A percentile compares a stretch with the other conserved stretches of the same genome.
These are phyloP conservation scores for Lactarius evosmus DNA, from an alignment of 768 basidiomycete species.

Conservation along the genomic window DNA sequence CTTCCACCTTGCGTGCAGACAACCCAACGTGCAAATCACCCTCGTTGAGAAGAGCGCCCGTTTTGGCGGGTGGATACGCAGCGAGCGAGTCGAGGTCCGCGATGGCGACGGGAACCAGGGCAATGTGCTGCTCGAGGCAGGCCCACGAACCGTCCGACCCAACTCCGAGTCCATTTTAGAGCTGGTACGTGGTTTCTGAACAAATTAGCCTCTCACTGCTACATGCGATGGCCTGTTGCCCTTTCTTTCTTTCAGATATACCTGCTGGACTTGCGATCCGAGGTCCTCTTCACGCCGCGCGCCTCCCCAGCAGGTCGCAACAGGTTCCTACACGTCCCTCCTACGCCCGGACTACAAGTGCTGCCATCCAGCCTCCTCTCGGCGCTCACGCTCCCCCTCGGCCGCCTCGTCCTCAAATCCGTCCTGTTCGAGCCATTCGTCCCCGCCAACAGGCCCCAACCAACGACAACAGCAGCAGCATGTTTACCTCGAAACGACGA, in stretches of 20 bases:
- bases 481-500: slow-evolving; percentile 20
- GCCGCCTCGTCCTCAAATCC: slow-evolving; percentile 49
- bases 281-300: slow-evolving; percentile 64
- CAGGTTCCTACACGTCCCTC: slow-evolving; percentile 66
- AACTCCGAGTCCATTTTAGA: slow-evolving; percentile 71
- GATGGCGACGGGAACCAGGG: slow-evolving; percentile 33
- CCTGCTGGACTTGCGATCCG: slow-evolving; percentile 57
- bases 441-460: slow-evolving; percentile 4
- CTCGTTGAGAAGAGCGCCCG: slow-evolving; percentile 63
- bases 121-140: slow-evolving; percentile 70
- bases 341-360: slow-evolving; percentile 47
- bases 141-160: slow-evolving; percentile 84
- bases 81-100: slow-evolving; percentile 48
- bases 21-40: slow-evolving; percentile 56
- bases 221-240: no score
- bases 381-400: slow-evolving; percentile 39
- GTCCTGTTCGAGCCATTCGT: slow-evolving; percentile 57
- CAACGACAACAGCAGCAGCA: not conserved
- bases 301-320: slow-evolving; percentile 70
- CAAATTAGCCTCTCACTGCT: not conserved
- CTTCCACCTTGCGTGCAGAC: slow-evolving; percentile 67
- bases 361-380: slow-evolving; percentile 45
- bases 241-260: slow-evolving; percentile 54
- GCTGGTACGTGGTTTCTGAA: slow-evolving; percentile 52
- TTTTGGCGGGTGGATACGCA: slow-evolving; percentile 86